Percentiles rank a stretch among this genome's conserved stretches.
These are phyloP conservation scores for Zelopaecilomyces penicillatus DNA, from an alignment of 2,329 filamentous ascomycete genomes.

Conservation along the genomic window DNA sequence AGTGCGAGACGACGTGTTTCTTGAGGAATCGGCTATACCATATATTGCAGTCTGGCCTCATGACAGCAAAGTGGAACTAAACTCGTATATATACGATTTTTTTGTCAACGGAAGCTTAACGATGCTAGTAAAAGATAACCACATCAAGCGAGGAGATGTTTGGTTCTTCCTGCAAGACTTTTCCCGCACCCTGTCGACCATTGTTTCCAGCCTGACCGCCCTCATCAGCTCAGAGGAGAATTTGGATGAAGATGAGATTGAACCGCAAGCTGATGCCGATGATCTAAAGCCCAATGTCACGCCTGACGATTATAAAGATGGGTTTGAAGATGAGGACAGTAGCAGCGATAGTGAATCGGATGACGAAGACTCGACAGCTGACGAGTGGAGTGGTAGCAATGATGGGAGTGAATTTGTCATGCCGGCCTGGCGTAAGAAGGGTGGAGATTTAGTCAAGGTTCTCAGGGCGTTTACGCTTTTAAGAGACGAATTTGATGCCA, in stretches of 20 bases:
- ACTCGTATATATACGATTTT: slow-evolving; percentile 68
- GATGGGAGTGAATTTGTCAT: background rate
- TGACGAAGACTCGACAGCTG: background rate
- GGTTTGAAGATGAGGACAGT: slow-evolving; percentile 33
- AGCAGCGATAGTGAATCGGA: slow-evolving; percentile 20
- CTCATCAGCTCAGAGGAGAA: slow-evolving; percentile 35
- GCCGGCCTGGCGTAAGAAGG: slow-evolving; percentile 26
- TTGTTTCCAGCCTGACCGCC: slow-evolving; percentile 55
- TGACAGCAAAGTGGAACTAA: slow-evolving; percentile 45
- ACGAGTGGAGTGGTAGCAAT: slow-evolving; percentile 9
- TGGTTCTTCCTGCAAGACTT: slow-evolving; percentile 64
- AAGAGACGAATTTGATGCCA: slow-evolving; percentile 52
- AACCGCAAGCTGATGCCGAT: slow-evolving; percentile 35
- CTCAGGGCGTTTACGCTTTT: slow-evolving; percentile 50
- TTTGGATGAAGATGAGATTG: slow-evolving; percentile 21
- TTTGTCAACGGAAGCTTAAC: slow-evolving; percentile 62
- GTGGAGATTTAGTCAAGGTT: slow-evolving; percentile 44
- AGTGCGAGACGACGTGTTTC: slow-evolving; percentile 59
- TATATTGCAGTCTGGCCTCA: slow-evolving; percentile 54
- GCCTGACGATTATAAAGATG: slow-evolving; percentile 15
- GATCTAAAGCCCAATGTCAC: slow-evolving; percentile 13
- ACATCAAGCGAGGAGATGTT: slow-evolving; percentile 56
- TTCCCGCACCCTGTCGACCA: slow-evolving; percentile 55
- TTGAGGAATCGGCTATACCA: slow-evolving; percentile 66
- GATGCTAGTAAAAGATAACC: slow-evolving; percentile 55